Base-by-base conservation (phyloP, 2,329 filamentous ascomycete species). In the Acrodontium crateriforme region DNA sequence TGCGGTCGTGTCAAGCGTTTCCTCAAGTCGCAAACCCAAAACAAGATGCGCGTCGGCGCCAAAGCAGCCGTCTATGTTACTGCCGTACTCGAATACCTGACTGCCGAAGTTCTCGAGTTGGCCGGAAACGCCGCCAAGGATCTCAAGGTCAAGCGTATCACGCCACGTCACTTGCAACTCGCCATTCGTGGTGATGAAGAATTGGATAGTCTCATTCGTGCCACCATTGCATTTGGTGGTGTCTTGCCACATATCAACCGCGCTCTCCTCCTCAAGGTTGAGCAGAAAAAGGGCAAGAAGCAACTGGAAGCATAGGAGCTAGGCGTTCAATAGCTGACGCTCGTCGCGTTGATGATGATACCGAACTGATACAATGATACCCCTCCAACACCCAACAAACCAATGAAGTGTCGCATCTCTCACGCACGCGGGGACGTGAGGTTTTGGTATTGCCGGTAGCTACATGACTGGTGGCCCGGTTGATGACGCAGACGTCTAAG, bases 1-100 rank as follows among this genome's bases (percentile, higher is more conserved):
- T 98, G 89, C 58, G 89, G 89, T 63, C 89, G 89, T 78, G 89
- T 98, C 62, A 98, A 98, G 79, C 85, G 89, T 66, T 95, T 95
- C 67, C 70, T 98, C 56, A 94, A 95, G 74, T 84, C 83, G 60
- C 94, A 94, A 65, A 95, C 89, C 27, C 89, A 95, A 58, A 91
- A 94, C 65, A 95, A 95, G 70, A 95, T 94, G 82, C 87, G 89
- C 62, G 91, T 98, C 44, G 89, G 89, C 49, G 89, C 87, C 53
- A 95, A 95, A 69, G 89, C 89, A 41, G 85, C 89, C 43, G 89
- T 98, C 49, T 98, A 98, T 56, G 83, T 95, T 38, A 95, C 89
- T 27, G 89, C 89, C 23, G 89, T 98, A 32, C 79, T 98, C 41
- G 89, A 98, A 65, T 98, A 98, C 58, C 68, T 98, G 45, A 94